Evolutionary conservation across 2,329 filamentous ascomycete genomes (phyloP), one percentile per base, ranked within the genome.

Genomic region (Chaetomium sp.): DNA sequence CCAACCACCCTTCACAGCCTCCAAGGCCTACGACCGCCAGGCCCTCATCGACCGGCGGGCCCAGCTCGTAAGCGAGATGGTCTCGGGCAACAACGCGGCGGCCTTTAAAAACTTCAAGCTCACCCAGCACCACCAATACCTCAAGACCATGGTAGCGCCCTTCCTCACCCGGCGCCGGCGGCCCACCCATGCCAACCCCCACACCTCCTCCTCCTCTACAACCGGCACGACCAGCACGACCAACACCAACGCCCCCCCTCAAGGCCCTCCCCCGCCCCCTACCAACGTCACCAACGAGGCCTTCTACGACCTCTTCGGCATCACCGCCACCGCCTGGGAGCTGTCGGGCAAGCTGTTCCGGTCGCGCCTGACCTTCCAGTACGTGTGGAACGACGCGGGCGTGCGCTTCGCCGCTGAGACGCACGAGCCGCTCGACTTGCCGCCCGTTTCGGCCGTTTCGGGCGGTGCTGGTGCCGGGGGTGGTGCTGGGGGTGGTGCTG

Each of bases 321-420:
- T 85, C 29, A 73, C 77, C 57, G 75, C 77, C 62, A 70, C 73
- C 12, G 80, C 80, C 0, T 81, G 81, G 75, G 78, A 79, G 38
- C 71, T 83, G 4, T 82, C 81, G 1, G 77, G 77, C 50, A 77
- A 79, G 68, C 80, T 86, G 69, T 78, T 82, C 68, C 78, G 77
- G 3, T 74, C 75, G 1, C 68, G 72, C 0, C 68, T 77, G 25
- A 73, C 73, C 0, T 81, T 76, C 67, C 62, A 70, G 19, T 76
- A 73, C 65, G 63, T 70, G 38, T 86, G 85, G 73, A 81, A 81
- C 42, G 81, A 84, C 64, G 79, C 81, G 10, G 79, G 79, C 65
- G 73, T 74, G 64, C 82, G 81, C 70, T 86, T 83, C 76, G 78
- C 74, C 19, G 77, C 76, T 64, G 77, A 82, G 68, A 78, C 75